These are phyloP conservation scores for Wickerhamiella cacticola DNA, from an alignment of 805 yeast genomes.

Conservation along the genomic window DNA sequence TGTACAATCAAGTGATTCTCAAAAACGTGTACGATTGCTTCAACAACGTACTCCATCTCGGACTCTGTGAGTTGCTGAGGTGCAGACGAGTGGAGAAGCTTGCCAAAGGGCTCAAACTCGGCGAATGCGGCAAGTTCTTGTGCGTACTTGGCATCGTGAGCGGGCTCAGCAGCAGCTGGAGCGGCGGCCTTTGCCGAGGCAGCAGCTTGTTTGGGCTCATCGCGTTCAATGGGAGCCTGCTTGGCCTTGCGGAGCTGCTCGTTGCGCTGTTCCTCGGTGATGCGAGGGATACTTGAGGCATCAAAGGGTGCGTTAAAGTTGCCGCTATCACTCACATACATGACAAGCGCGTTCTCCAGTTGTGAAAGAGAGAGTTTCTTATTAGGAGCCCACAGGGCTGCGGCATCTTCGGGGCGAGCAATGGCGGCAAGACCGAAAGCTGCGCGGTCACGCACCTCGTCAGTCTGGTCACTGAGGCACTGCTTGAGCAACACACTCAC, in stretches of 20 bases:
- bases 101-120: conserved; percentile 63
- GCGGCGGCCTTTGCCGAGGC: not conserved
- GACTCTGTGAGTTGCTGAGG: conserved; percentile 66
- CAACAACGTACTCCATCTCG: conserved; percentile 87
- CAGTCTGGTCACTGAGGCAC: conserved; percentile 80
- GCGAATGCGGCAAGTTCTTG: conserved; percentile 59
- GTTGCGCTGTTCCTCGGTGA: conserved; percentile 29
- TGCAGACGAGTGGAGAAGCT: conserved; percentile 57
- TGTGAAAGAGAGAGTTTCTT: conserved; percentile 59
- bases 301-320: conserved; percentile 51
- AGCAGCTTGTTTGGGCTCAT: not conserved
- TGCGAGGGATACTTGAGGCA: conserved; percentile 48
- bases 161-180: conserved; percentile 14
- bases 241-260: conserved; percentile 1
- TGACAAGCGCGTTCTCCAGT: conserved; percentile 64
- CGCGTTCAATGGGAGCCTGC: not conserved
- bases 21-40: conserved; percentile 72
- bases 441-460: conserved; percentile 97
- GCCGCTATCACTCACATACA: conserved; percentile 46
- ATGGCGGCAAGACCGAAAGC: conserved; percentile 62
- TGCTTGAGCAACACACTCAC: conserved; percentile 66
- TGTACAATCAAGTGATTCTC: conserved; percentile 63
- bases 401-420: conserved; percentile 30
- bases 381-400: conserved; percentile 50
- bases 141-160: conserved; percentile 32